Conservation (phyloP, 805 yeast genomes). For the Yarrowia deformans region DNA sequence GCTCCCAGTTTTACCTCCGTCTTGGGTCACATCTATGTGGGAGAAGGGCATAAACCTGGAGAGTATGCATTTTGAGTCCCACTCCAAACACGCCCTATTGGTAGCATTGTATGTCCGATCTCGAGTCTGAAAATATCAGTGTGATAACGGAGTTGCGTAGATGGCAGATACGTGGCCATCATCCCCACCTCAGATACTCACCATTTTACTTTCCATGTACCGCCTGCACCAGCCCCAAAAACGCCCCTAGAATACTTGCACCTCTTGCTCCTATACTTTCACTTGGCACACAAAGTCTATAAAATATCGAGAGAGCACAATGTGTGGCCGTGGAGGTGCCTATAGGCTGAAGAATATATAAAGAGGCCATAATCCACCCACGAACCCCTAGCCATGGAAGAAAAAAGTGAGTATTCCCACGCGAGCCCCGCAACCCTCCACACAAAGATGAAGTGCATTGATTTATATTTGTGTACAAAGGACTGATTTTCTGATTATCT, state of each 20-base stretch:
- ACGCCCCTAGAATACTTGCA: neutral
- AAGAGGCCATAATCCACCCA: neutral
- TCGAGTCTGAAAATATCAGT: too few species aligned
- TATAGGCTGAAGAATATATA: neutral
- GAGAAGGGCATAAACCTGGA: too few species aligned
- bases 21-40: too few species aligned
- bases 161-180: neutral
- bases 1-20: too few species aligned
- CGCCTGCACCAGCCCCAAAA: neutral
- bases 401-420: neutral
- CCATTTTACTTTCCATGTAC: too few species aligned
- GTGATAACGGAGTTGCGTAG: too few species aligned
- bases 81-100: too few species aligned
- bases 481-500: constrained; percentile 32
- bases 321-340: neutral
- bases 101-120: too few species aligned
- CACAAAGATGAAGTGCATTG: constrained; percentile 31
- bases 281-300: constrained; percentile 29
- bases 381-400: too few species aligned
- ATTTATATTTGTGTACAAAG: constrained; percentile 34
- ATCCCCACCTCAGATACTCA: too few species aligned
- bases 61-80: too few species aligned
- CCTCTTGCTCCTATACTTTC: constrained; percentile 32
- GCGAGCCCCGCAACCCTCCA: neutral
- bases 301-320: neutral